Conservation (phyloP, 768 basidiomycete genomes). For the Leucosporidium scottii region DNA sequence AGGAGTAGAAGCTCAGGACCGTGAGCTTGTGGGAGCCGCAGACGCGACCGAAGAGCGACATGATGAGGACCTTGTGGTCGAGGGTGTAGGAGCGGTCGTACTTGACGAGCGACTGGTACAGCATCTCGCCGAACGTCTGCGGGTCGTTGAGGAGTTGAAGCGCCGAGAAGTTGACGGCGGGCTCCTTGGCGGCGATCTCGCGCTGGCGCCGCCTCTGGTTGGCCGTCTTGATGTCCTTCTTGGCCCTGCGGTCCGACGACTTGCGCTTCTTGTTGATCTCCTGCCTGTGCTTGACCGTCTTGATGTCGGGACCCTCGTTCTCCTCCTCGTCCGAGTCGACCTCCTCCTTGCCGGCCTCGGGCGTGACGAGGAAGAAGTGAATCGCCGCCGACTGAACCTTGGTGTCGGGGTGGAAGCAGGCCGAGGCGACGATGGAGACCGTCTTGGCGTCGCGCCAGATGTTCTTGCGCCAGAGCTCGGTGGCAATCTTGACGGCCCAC, state of each 20-base stretch:
- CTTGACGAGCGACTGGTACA: constrained; percentile 72
- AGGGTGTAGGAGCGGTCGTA: constrained; percentile 93
- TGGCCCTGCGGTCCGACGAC: constrained; percentile 71
- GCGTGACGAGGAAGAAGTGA: constrained; percentile 92
- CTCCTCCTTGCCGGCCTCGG: constrained; percentile 47
- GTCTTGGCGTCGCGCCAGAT: constrained; percentile 88
- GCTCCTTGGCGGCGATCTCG: constrained; percentile 40
- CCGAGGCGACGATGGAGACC: constrained; percentile 81
- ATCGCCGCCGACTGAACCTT: constrained; percentile 92
- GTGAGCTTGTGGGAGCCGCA: constrained; percentile 89
- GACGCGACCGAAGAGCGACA: constrained; percentile 91
- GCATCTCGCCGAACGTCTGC: constrained; percentile 87
- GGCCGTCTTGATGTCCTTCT: constrained; percentile 62
- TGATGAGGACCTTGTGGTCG: constrained; percentile 93
- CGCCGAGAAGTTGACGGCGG: constrained; percentile 69
- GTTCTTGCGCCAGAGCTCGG: constrained; percentile 88
- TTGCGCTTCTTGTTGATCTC: constrained; percentile 89
- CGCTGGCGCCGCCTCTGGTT: constrained; percentile 57
- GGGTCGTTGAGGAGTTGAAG: constrained; percentile 89
- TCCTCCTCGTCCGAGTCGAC: constrained; percentile 67
- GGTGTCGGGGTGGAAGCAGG: constrained; percentile 83
- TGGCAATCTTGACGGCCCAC: constrained; percentile 92
- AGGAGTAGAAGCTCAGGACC: constrained; percentile 90
- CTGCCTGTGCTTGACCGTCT: constrained; percentile 71
- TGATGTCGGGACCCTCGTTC: constrained; percentile 60